Evolutionary conservation across 2,329 filamentous ascomycete genomes (phyloP), one percentile per base, ranked within the genome.

Genomic region (Neofusicoccum umdonicola): DNA sequence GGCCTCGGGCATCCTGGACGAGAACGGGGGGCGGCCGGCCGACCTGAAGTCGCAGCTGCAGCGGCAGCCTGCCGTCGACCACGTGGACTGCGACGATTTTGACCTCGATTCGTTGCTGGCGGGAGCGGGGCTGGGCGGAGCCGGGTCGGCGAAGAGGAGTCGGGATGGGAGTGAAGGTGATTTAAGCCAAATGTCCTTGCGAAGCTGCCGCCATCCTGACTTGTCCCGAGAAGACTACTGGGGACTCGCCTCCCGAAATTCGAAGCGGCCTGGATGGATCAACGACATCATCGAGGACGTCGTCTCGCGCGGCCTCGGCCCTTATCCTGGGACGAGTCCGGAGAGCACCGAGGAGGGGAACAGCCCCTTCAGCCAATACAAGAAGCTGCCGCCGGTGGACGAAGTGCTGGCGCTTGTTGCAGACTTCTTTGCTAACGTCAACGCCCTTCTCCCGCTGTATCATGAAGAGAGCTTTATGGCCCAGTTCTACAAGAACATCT

Each of bases 261-360:
- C 56, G n/a, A 47, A 13, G 34, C 56, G 56, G 6, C 41, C 56
- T 9, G n/a, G 27, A 47, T 60, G 56, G 56, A 39, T 60, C 56
- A 60, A 39, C 42, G 56, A 60, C 12, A 60, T 60, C 27, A 60
- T 60, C 15, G 56, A 47, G 31, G 42, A 44, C 31, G 56, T 60
- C 17, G 42, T 60, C 27, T 19, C 42, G 3, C 56, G 56, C 22
- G 41, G 42, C 5, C 56, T 60, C 3, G 17, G 41, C 13, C 41
- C 39, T 17, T 5, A n/a, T 17, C 7, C 42, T 6, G 15, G 7
- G n/a, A 17, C 3, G 12, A 44, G 11, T 3, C 27, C 9, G 11
- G 13, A 7, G 6, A 39, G 19, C 39, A 13, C 3, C 41, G 37
- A 2, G 4, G 5, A 1, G 7, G 42, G 9, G 6, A 8, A 15